Base-by-base conservation (phyloP, 306 rosid species). In the Urtica urens region DNA sequence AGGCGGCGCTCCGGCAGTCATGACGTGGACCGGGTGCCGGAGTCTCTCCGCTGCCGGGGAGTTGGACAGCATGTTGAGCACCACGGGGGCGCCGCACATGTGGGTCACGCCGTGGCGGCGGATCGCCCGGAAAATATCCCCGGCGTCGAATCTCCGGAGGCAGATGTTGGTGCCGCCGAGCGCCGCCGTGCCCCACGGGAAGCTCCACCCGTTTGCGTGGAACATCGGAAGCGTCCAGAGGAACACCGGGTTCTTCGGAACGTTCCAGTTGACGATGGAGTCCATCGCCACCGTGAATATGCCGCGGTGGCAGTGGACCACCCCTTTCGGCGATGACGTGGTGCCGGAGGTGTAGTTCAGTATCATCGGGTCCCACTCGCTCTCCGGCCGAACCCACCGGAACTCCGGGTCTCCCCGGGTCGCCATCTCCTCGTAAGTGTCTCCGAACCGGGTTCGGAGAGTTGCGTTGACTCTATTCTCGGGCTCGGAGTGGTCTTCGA, bases 61-160 rank as follows among this genome's bases (percentile, higher is more conserved):
- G 31, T 78, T 75, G 0, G 88, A 57, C 18, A 84, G 39, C 81
- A 80, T 80, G 72, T 75, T 84, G 34, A 84, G 72, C 0, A 84
- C 92, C 4, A 78, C 82, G 0, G 94, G 90, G 0, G 90, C 92
- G 3, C 77, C 83, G 0, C 94, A 81, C 81, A 84, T 74, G 70
- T 80, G 90, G 2, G 83, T 80, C 10, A 80, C 94, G 12, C 53
- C 45, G 17, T 76, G 78, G 26, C 41, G 54, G 10, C 47, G 58
- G 24, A 83, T 79, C 1, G 74, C 58, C 3, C 23, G 12, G 58
- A 14, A 71, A 10, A 83, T 72, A 0, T 10, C 41, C 4, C 6
- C 57, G 0, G 66, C 67, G 7, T 72, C 77, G 42, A 83, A 77
- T 17, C 62, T 79, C 2, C 88, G 72, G 7, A 77, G 62, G 12